Percentiles rank a stretch among this genome's conserved stretches.
These are phyloP conservation scores for Hydrangea macrophylla DNA, from an alignment of 148 eudicot genomes.

Conservation along the genomic window DNA sequence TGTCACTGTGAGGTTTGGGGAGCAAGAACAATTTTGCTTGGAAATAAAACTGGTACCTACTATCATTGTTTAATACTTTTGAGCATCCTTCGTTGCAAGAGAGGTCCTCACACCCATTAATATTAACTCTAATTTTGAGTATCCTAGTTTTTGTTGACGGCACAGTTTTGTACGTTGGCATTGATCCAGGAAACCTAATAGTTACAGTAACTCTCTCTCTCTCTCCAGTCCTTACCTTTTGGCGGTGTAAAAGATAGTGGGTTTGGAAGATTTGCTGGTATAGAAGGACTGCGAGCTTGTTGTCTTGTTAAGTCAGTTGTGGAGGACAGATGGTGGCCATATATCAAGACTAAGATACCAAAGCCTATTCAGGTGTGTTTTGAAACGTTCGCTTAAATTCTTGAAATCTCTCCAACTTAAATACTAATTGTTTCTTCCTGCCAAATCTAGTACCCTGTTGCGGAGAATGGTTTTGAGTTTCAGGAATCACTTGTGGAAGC, in stretches of 20 bases:
- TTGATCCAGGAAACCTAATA: too few species aligned
- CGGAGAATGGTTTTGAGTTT: constrained; percentile 78
- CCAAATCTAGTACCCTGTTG: constrained; percentile 76
- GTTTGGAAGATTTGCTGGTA: constrained; percentile 94
- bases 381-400: not conserved
- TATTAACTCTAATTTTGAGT: too few species aligned
- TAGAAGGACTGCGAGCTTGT: constrained; percentile 94
- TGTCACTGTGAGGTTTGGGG: too few species aligned
- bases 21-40: not conserved
- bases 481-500: constrained; percentile 89
- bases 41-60: not conserved
- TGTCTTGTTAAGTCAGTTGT: constrained; percentile 91
- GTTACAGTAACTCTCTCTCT: too few species aligned
- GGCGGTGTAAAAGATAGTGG: constrained; percentile 98
- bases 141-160: too few species aligned
- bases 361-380: constrained; percentile 83
- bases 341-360: constrained; percentile 83
- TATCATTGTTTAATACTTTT: not conserved
- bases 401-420: not conserved
- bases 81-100: not conserved
- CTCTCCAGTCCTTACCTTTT: constrained; percentile 83
- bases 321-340: constrained; percentile 98
- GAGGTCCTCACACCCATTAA: not conserved
- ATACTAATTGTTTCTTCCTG: constrained; percentile 9
- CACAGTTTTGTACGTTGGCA: too few species aligned